Base-by-base conservation (phyloP, 1,284 basidiomycete species). In the Phellopilus nigrolimitatus region DNA sequence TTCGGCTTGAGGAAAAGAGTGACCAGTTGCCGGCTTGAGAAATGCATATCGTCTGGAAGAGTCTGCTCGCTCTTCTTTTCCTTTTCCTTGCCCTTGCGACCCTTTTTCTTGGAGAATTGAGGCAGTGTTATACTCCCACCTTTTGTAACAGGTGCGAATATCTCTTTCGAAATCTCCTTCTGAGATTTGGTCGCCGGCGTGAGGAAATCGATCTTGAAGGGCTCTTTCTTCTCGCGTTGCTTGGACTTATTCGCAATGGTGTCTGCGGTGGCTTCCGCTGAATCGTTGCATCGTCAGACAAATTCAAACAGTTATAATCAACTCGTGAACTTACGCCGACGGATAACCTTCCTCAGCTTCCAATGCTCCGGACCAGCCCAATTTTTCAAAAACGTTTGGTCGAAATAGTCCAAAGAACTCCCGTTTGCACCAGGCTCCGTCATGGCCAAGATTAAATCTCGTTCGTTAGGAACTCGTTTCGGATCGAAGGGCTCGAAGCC, bases 341-440 rank as follows among this genome's bases (percentile, higher is more conserved):
- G 77, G 41, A 91, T 75, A 25, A 82, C 75, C 62, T 84, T 88
- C 51, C 86, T 72, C 60, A 98, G 68, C 66, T 97, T 98, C 95
- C 95, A 99, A 66, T 99, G 97, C 66, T 98, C 93, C 8, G 95
- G 95, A 3, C 97, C 95, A 3, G 97, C 95, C 95, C 95, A 99
- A 61, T 94, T 95, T 75, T 92, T 97, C 63, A 87, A 76, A 63
- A 93, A 79, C 33, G 80, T 84, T 60, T 87, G 80, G 67, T 99
- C 95, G 66, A 99, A 97, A 68, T 97, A 97, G 62, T 95, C 92
- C 71, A 98, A 72, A 93, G 86, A 25, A 72, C 79, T 60, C 50
- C 69, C 61, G n/a, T 80, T 83, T 3, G 72, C 79, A 38, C 80
- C 79, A 1, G 71, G 78, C 46, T 83, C 82, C 7, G 82, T 81